These are phyloP conservation scores for Uncinocarpus reesii DNA, from an alignment of 2,329 filamentous ascomycete species.

Conservation along the genomic window DNA sequence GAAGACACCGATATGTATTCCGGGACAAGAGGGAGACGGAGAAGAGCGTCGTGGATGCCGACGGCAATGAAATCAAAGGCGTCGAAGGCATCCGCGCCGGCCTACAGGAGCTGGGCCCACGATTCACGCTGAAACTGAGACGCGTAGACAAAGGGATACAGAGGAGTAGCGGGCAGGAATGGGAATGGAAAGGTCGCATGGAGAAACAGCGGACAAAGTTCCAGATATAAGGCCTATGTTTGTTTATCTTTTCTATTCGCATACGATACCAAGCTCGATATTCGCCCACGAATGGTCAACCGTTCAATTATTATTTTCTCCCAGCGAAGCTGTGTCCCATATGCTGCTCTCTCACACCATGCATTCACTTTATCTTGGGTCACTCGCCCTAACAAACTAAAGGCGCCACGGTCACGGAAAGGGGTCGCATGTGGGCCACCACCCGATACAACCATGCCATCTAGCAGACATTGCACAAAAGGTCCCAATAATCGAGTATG, in stretches of 20 bases:
- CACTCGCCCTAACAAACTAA: background rate
- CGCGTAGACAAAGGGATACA: constrained; percentile 84
- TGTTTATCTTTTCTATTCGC: background rate
- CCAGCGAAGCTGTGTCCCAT: too few species aligned
- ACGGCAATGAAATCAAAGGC: constrained; percentile 74
- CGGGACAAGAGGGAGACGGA: constrained; percentile 77
- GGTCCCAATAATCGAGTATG: too few species aligned
- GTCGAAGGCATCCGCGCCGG: constrained; percentile 78
- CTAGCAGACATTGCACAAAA: background rate
- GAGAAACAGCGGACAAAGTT: constrained; percentile 92
- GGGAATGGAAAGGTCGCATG: constrained; percentile 94
- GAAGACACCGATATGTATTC: constrained; percentile 85
- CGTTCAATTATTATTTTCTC: background rate
- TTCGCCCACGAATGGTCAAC: background rate
- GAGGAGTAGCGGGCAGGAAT: constrained; percentile 66
- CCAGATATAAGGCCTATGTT: constrained; percentile 52
- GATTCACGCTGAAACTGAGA: constrained; percentile 75
- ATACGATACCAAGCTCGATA: constrained; percentile 4
- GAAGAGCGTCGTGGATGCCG: constrained; percentile 69
- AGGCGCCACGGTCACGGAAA: background rate
- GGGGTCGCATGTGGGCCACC: background rate
- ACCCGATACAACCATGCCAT: background rate
- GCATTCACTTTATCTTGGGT: too few species aligned
- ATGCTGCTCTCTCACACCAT: too few species aligned
- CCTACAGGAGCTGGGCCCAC: constrained; percentile 78